Base-by-base conservation (phyloP, 495 filamentous ascomycete species). In the Rhypophila decipiens region DNA sequence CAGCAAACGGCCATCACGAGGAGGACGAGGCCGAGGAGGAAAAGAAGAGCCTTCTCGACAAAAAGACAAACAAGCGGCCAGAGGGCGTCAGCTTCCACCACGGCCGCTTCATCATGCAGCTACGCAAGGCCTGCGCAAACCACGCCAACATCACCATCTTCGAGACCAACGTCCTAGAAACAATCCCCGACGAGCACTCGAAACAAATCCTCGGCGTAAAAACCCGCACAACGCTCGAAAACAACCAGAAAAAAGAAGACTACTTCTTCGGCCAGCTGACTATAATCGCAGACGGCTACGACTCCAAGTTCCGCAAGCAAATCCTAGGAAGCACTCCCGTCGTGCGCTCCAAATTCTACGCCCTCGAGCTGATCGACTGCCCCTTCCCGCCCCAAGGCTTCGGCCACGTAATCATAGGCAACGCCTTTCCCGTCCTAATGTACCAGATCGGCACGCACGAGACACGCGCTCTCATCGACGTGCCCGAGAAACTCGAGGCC, bases 361-460 rank as follows among this genome's bases (percentile, higher is more conserved):
- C 82, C 7, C 75, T 98, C 20, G 93, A 98, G 62, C 76, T 98
- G 22, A 86, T 90, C 58, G 91, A 98, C 63, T 86, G 85, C 23
- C 70, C 78, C 15, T 78, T 97, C 2, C 88, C 90, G 4, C 66
- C 67, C 19, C 79, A 84, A 2, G 65, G 77, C 51, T 84, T 86
- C 65, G 93, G 93, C 15, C 91, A 95, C 62, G 91, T 98, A 42
- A 71, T 96, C 31, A 82, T 98, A 47, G 84, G 85, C 47, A 79
- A 86, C 45, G 75, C 77, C 24, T 77, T 83, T 4, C 91, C 91
- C 1, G 83, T 95, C 37, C 82, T 98, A 17, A 77, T 98, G 49
- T 98, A 98, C 73, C 93, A 97, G 69, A 98, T 98, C 66, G 91
- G 94, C 56, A 86, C 88, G 11, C 88, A 85, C 70, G 93, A 96